phyloP scores from a whole-genome alignment of 1,139 yeast genomes.

The Ashbya aceris region DNA sequence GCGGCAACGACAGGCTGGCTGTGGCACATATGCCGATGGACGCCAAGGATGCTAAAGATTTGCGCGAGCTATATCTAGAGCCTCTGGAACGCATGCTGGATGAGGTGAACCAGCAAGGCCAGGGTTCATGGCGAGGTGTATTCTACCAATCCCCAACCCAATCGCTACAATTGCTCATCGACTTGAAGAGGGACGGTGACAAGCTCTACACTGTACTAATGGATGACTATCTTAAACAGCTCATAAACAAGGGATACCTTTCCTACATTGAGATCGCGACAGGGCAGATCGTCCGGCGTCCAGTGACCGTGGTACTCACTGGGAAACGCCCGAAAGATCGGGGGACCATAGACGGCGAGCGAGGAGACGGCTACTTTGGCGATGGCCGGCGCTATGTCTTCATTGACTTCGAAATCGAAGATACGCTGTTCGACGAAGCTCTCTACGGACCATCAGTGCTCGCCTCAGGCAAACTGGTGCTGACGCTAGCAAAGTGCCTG shows the following conservation, averaged over 20 bases:
- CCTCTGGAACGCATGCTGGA: slow-evolving; percentile 42
- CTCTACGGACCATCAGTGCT: slow-evolving; percentile 12
- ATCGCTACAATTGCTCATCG: slow-evolving; percentile 39
- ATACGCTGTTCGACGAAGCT: slow-evolving; percentile 8
- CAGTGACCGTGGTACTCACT: slow-evolving; percentile 38
- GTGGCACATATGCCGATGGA: slow-evolving; percentile 57
- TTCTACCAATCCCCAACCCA: slow-evolving; percentile 35
- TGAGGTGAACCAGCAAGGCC: slow-evolving; percentile 27
- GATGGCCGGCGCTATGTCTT: slow-evolving; percentile 28
- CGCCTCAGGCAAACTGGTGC: slow-evolving; percentile 12
- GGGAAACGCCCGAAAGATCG: slow-evolving; percentile 33
- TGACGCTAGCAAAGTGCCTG: slow-evolving; percentile 27
- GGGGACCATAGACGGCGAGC: slow-evolving; percentile 11
- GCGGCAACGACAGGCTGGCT: slow-evolving; percentile 37
- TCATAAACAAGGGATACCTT: slow-evolving; percentile 33
- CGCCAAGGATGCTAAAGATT: slow-evolving; percentile 36
- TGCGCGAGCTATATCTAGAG: slow-evolving; percentile 44
- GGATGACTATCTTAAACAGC: slow-evolving; percentile 29
- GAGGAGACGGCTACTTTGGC: slow-evolving; percentile 13
- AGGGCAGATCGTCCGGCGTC: slow-evolving; percentile 30
- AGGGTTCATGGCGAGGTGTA: slow-evolving; percentile 29
- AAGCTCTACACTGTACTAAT: slow-evolving; percentile 31
- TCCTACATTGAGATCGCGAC: slow-evolving; percentile 28
- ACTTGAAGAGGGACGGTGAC: slow-evolving; percentile 37
- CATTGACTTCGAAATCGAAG: slow-evolving; percentile 31